Base-by-base conservation (phyloP, 805 yeast genomes). In the Metschnikowia matae region DNA sequence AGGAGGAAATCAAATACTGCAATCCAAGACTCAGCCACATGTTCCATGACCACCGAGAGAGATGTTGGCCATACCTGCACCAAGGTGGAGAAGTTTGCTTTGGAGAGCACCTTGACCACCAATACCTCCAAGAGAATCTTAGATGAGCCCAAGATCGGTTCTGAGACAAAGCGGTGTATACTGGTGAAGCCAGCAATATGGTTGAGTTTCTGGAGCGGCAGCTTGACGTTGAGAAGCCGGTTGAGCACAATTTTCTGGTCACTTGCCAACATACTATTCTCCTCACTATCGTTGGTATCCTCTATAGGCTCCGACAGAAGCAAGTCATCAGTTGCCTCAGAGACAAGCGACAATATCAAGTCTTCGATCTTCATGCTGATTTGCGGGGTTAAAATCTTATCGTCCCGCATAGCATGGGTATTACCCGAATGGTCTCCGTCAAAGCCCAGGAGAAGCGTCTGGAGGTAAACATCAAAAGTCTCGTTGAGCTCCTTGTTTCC, bases 121-220 rank as follows among this genome's bases (percentile, higher is more conserved):
- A 62, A 40, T 2, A 55, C 41, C 41, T 62, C 65, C 36, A 61
- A 48, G 14, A 54, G 44, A 18, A 55, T 51, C 26, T 45, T 43
- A 3, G 55, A 38, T 2, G 48, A 47, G 3, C 50, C 56, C 33
- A 55, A 54, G 37, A 52, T 52, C 26, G 51, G 60, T 51, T 48
- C 55, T 6, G 58, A 56, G 1, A 64, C 48, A 42, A 50, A 62
- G n/a, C 51, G 54, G 44, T 57, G 60, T 14, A 69, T 50, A 44
- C 68, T 64, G 21, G 62, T 55, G 31, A 48, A 52, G 20, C 63
- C 63, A 2, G 69, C 67, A 6, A 70, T 52, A 31, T 55, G 62
- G 20, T 57, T 54, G 11, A 70, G 49, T 45, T 70, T 70, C 18
- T 45, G 35, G 8, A 69, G 42, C 1, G 67, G 55, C 1, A 44